phyloP scores from a whole-genome alignment of 306 rosid species.

The Parietaria judaica region DNA sequence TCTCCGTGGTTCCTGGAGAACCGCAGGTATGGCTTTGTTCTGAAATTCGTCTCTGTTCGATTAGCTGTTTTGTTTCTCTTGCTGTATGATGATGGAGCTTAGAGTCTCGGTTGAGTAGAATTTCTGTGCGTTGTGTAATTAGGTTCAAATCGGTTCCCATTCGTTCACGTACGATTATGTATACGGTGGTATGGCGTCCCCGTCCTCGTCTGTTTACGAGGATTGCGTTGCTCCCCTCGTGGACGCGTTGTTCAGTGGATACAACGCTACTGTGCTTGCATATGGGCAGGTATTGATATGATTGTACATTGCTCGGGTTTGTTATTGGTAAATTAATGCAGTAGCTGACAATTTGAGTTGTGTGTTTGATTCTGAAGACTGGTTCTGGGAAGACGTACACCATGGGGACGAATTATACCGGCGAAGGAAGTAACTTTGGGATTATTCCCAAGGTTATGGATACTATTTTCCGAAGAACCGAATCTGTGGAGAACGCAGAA shows the following conservation, averaged over 20 bases:
- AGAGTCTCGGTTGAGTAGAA: neutral
- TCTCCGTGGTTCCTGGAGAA: conserved; percentile 72
- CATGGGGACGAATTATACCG: conserved; percentile 59
- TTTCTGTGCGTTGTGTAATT: neutral
- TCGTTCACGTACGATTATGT: conserved; percentile 79
- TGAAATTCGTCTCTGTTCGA: neutral
- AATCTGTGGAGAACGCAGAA: conserved; percentile 35
- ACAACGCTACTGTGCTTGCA: conserved; percentile 94
- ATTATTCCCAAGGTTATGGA: conserved; percentile 74
- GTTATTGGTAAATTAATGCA: neutral
- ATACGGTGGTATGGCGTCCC: conserved; percentile 47
- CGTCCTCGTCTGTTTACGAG: conserved; percentile 40
- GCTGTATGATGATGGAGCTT: neutral
- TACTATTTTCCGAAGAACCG: conserved; percentile 43
- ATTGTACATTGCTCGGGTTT: neutral
- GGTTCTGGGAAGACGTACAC: conserved; percentile 84
- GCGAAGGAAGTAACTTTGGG: conserved; percentile 57
- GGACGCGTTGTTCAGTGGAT: conserved; percentile 75
- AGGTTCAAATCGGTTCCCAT: conserved; percentile 92
- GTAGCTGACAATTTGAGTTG: neutral
- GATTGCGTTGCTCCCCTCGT: conserved; percentile 87
- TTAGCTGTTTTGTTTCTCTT: neutral
- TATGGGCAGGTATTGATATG: conserved; percentile 72
- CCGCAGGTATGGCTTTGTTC: conserved; percentile 49
- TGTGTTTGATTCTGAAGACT: conserved; percentile 40